phyloP scores from a whole-genome alignment of 164 flowering plant genomes.

The Umbellularia californica region DNA sequence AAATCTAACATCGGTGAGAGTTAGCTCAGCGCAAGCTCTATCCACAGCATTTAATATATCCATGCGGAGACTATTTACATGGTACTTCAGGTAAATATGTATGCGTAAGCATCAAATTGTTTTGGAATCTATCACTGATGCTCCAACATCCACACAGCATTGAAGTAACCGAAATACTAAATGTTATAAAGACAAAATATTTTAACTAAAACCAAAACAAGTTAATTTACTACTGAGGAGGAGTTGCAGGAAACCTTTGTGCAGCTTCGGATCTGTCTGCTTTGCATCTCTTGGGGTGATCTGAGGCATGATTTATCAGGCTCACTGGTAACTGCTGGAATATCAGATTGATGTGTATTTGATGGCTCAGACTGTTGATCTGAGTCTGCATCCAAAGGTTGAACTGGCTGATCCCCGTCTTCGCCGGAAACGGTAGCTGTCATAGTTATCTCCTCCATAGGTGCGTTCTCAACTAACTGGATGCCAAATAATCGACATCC shows the following conservation, averaged over 20 bases:
- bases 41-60: too few species aligned
- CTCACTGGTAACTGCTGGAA: slow-evolving; percentile 63
- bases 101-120: too few species aligned
- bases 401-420: slow-evolving; percentile 32
- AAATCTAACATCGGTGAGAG: too few species aligned
- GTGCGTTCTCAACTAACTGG: slow-evolving; percentile 53
- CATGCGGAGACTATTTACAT: too few species aligned
- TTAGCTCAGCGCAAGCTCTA: too few species aligned
- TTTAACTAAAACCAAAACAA: background rate
- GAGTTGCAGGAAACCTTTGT: slow-evolving; percentile 57
- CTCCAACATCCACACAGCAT: too few species aligned
- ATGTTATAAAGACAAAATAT: background rate
- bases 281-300: slow-evolving; percentile 62
- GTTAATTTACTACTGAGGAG: too few species aligned
- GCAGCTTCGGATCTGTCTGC: slow-evolving; percentile 77
- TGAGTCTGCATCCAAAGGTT: slow-evolving; percentile 49
- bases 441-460: slow-evolving; percentile 36
- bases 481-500: slow-evolving; percentile 81
- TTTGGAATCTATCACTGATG: too few species aligned
- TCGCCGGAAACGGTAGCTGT: slow-evolving; percentile 24
- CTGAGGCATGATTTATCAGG: slow-evolving; percentile 65
- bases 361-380: slow-evolving; percentile 63
- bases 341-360: slow-evolving; percentile 46
- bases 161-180: too few species aligned
- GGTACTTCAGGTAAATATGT: too few species aligned